Percentiles rank a stretch among this genome's conserved stretches.
phyloP scores from a whole-genome alignment of 331 rosid genomes.

The Pyracantha coccinea region DNA sequence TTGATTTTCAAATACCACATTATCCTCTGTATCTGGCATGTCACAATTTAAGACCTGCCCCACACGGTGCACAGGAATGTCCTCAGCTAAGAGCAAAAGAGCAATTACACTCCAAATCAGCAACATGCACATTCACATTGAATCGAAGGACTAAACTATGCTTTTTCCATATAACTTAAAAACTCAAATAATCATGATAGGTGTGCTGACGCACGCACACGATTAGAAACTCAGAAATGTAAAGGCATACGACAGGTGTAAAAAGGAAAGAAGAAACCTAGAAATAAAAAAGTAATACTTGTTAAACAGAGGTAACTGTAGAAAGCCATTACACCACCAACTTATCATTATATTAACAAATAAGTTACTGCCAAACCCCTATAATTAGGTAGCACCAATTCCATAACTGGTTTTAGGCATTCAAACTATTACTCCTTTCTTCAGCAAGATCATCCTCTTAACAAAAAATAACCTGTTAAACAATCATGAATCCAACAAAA shows the following conservation, averaged over 20 bases:
- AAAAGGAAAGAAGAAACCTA: not conserved
- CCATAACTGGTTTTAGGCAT: not conserved
- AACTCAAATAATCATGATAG: not conserved
- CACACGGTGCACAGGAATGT: slow-evolving; percentile 13
- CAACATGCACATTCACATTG: not conserved
- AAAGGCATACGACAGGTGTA: not conserved
- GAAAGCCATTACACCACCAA: not conserved
- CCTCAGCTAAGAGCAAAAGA: slow-evolving; percentile 16
- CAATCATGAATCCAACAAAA: not conserved
- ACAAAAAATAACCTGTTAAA: not conserved
- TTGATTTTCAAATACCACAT: slow-evolving; percentile 18
- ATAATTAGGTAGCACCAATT: not conserved
- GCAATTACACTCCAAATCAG: slow-evolving; percentile 16
- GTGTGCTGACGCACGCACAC: not conserved
- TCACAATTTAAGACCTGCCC: slow-evolving; percentile 24
- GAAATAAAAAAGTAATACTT: not conserved
- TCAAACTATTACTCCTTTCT: not conserved
- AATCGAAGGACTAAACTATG: not conserved
- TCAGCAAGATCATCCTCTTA: not conserved
- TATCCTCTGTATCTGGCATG: slow-evolving; percentile 24
- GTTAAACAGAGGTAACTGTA: not conserved
- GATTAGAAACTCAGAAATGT: not conserved
- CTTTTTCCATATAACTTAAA: not conserved
- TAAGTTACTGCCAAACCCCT: not conserved
- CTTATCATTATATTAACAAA: not conserved